Conservation (phyloP, 495 filamentous ascomycete genomes). For the Niebla homalea region DNA sequence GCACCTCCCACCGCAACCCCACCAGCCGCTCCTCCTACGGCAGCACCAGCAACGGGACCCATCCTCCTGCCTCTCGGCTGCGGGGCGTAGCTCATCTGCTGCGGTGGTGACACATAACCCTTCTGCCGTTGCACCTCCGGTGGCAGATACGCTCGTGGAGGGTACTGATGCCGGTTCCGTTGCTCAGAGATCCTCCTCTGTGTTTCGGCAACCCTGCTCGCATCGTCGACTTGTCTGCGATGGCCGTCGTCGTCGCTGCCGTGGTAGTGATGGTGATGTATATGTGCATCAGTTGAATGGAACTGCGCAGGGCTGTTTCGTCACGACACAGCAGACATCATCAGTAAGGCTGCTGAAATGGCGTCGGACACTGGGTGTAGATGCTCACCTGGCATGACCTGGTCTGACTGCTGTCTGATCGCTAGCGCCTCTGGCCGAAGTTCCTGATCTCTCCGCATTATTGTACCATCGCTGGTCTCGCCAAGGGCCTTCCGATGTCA, state of each 20-base stretch:
- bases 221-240: neutral
- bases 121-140: neutral
- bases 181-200: neutral
- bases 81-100: neutral
- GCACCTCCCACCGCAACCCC: neutral
- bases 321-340: no score
- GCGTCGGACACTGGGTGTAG: no score
- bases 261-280: neutral
- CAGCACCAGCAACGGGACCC: slow-evolving; percentile 2
- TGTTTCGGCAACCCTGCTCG: neutral
- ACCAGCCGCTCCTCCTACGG: neutral
- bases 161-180: neutral
- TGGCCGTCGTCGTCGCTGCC: neutral
- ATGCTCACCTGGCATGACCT: no score
- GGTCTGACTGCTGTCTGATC: no score
- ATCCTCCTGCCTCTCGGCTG: neutral
- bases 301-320: no score
- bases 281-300: no score
- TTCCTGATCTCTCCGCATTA: no score
- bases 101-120: no score
- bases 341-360: no score
- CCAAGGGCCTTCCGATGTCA: no score
- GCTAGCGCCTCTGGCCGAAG: no score
- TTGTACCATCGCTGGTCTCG: no score
- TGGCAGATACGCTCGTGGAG: neutral